Conservation (phyloP, 2,329 filamentous ascomycete species). For the Venturia pyrina region DNA sequence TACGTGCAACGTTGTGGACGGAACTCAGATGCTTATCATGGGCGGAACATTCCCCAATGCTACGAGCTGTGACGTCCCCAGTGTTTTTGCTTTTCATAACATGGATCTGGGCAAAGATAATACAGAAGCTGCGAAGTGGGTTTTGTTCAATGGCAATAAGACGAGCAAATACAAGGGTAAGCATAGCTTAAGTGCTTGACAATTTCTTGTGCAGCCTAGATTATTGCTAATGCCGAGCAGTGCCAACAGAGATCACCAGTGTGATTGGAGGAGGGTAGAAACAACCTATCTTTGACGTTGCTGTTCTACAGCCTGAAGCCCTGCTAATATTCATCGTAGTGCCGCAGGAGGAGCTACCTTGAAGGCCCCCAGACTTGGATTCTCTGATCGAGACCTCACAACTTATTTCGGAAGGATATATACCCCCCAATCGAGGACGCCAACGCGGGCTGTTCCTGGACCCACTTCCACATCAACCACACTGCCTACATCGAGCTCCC, state of each 20-base stretch:
- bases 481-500: neutral
- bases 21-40: constrained; percentile 52
- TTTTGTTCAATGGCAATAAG: constrained; percentile 39
- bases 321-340: neutral
- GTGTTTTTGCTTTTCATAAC: constrained; percentile 46
- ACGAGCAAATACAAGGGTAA: constrained; percentile 43
- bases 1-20: constrained; percentile 47
- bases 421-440: neutral
- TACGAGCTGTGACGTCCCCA: constrained; percentile 42
- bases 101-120: constrained; percentile 42
- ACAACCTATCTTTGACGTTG: neutral
- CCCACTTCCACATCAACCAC: neutral
- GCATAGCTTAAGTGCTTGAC: constrained; percentile 35
- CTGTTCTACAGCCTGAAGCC: neutral
- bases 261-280: neutral
- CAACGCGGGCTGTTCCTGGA: neutral
- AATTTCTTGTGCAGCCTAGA: constrained; percentile 25
- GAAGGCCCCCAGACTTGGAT: neutral
- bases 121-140: constrained; percentile 38
- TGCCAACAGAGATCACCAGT: neutral
- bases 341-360: neutral
- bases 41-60: constrained; percentile 47
- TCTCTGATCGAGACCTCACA: neutral
- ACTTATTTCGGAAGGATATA: neutral
- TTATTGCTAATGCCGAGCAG: neutral